Evolutionary conservation across 2,329 filamentous ascomycete species (phyloP), one percentile per base, ranked within the genome.

Genomic region (Sclerotinia glacialis): DNA sequence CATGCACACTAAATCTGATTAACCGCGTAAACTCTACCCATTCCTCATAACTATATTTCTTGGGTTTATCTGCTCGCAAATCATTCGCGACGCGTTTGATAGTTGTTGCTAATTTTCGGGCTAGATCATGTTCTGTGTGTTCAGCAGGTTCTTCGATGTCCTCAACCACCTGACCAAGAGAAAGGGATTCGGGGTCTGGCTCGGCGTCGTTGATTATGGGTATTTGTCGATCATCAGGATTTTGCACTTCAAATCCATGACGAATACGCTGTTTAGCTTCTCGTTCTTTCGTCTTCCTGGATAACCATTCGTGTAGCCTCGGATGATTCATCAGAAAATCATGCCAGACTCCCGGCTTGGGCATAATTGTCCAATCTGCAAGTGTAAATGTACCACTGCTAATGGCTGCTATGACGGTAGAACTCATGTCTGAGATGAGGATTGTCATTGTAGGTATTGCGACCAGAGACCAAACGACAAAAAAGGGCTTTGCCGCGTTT

Each of bases 381-480:
- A 90, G 68, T 2, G 78, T 78, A 68, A 84, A 83, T 0, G 86
- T 88, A 60, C 82, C 84, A n/a, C 81, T 80, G 71, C 89, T 89
- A 77, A 90, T 87, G 49, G 80, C 81, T 3, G 79, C 78, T 16
- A 91, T 84, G 44, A 91, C 81, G 0, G 89, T 91, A 64, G 87
- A 83, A 50, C 85, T 84, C 79, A 90, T 84, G 70, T 86, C 83
- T 8, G 82, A 83, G 65, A 89, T 81, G 0, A 91, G 79, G 44
- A 89, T 86, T 0, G 88, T 90, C 83, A 90, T 89, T 2, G 86
- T 89, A 0, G 88, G 88, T 1, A 91, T 83, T 3, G 88, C 88
- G 49, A 90, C 80, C 3, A 91, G 77, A 34, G 83, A 86, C 89
- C 89, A 91, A 31, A 91, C 80, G 6, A 91, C 83, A 73, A 91